Conservation (phyloP, 2,329 filamentous ascomycete species). For the Aspergillus aculeatinus region DNA sequence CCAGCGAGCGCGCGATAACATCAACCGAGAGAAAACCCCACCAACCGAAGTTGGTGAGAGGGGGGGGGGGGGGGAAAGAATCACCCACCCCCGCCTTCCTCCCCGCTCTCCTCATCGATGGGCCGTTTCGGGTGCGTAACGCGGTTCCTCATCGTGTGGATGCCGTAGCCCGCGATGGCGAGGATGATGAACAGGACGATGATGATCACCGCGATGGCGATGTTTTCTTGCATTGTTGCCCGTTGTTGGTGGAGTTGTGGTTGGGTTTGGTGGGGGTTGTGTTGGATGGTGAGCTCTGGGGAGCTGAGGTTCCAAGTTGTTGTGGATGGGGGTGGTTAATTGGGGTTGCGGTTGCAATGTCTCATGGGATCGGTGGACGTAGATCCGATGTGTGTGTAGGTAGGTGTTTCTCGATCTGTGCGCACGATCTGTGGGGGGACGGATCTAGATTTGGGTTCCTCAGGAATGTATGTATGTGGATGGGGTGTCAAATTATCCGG, state of each 20-base stretch:
- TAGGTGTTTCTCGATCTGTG: no score
- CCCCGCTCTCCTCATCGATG: conserved; percentile 34
- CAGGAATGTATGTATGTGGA: no score
- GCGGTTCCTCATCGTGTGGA: conserved; percentile 37
- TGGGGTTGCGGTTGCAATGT: not conserved
- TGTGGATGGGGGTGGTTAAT: no score
- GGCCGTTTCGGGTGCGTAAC: conserved; percentile 31
- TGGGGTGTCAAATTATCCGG: not conserved
- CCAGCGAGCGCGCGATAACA: no score
- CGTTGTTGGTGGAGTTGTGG: not conserved
- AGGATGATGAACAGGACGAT: conserved; percentile 51
- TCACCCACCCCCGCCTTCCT: conserved; percentile 23
- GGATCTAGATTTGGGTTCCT: not conserved
- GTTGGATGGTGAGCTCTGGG: not conserved
- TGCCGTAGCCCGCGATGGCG: conserved; percentile 41
- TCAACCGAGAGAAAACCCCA: no score
- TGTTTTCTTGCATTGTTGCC: conserved; percentile 45
- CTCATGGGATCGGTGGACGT: no score
- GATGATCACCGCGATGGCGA: conserved; percentile 52
- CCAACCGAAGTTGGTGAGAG: no score
- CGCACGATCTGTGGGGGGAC: no score
- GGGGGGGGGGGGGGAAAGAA: not conserved
- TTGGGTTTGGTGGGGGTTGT: not conserved
- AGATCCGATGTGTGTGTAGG: no score
- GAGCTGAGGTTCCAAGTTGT: no score